Evolutionary conservation across 1,284 basidiomycete genomes (phyloP), one percentile per base, ranked within the genome.

Genomic region (Ceratobasidium sp.): DNA sequence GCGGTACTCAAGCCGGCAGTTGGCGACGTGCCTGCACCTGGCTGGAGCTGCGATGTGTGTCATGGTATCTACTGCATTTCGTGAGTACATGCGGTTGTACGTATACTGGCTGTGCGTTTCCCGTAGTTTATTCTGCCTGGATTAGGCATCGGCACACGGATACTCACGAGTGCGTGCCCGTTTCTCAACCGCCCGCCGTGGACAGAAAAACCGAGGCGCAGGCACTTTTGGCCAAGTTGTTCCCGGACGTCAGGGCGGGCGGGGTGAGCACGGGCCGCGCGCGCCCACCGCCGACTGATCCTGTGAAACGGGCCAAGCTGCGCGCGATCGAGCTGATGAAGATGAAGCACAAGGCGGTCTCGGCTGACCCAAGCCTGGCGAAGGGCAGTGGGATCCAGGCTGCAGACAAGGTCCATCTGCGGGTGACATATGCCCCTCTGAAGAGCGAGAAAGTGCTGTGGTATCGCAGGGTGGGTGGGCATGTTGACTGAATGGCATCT

Each of bases 321-420:
- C 83, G 84, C 68, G 88, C 88, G 78, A 81, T 92, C 13, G 86
- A 89, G 78, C 78, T 89, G 8, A 91, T 93, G 86, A 91, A 88
- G 79, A 86, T 93, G 85, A 87, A 89, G 65, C 91, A 91, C 79
- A 85, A 83, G 63, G 92, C 92, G 13, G 78, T 83, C 49, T 86
- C 92, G 6, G 88, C 83, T 2, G 89, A 93, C 78, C 84, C 85
- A 84, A 78, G 87, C 89, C 78, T 37, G 54, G 75, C 71, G 85
- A 83, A 66, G 72, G 1, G 81, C 83, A 19, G 80, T 82, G 24
- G 81, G 88, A 22, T 65, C 3, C 82, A 87, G 31, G 77, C 87
- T 29, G 84, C 86, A 48, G 83, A 90, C 74, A 86, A 90, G 31
- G 76, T 91, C 54, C 86, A 91, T 79, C 78, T 92, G 46, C 86